These are phyloP conservation scores for Lepidium sativum DNA, from an alignment of 345 rosid genomes.

Conservation along the genomic window DNA sequence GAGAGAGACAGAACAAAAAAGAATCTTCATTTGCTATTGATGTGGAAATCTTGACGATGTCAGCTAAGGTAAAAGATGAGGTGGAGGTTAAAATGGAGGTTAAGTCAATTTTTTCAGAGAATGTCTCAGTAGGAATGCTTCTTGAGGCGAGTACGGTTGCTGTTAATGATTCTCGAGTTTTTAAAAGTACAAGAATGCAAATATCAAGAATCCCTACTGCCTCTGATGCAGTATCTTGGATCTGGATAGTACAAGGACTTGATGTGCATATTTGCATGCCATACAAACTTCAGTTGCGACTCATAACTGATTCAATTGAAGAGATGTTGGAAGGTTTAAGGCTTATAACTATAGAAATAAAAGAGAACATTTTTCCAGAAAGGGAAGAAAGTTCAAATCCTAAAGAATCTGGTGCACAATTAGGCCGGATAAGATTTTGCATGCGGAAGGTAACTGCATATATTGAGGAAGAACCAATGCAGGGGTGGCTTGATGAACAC, in stretches of 20 bases:
- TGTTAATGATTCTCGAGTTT: conserved; percentile 65
- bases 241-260: conserved; percentile 88
- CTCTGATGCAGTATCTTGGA: conserved; percentile 47
- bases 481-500: conserved; percentile 99
- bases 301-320: conserved; percentile 91
- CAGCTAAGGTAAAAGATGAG: conserved; percentile 89
- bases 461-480: conserved; percentile 95
- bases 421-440: conserved; percentile 67
- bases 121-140: conserved; percentile 86
- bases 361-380: conserved; percentile 38
- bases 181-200: conserved; percentile 87
- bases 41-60: conserved; percentile 69
- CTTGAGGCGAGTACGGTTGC: conserved; percentile 74
- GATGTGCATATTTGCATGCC: conserved; percentile 85
- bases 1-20: conserved; percentile 63
- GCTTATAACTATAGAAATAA: conserved; percentile 64
- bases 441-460: conserved; percentile 71
- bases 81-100: conserved; percentile 68
- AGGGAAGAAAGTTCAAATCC: conserved; percentile 63
- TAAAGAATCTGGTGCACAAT: conserved; percentile 61
- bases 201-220: conserved; percentile 75
- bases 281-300: conserved; percentile 81
- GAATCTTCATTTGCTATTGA: conserved; percentile 93
- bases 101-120: conserved; percentile 95
- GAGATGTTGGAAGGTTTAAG: conserved; percentile 84